phyloP scores from a whole-genome alignment of 768 basidiomycete genomes.

The Boletus subcaerulescens region DNA sequence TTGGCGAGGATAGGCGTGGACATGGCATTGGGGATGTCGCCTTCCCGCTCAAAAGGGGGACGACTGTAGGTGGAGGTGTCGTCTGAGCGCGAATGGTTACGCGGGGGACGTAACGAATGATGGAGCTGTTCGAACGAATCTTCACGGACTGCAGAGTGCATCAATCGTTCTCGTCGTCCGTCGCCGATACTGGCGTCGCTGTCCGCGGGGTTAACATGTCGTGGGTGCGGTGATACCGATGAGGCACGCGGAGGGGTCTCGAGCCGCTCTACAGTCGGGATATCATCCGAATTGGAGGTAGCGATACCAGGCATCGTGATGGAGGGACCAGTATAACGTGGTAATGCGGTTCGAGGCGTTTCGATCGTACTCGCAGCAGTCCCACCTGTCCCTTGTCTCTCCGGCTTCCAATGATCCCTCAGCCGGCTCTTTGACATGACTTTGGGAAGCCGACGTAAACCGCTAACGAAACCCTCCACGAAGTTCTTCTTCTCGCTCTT shows the following conservation, averaged over 20 bases:
- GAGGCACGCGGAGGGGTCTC: constrained; percentile 24
- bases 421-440: constrained; percentile 33
- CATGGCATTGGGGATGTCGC: constrained; percentile 27
- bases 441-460: constrained; percentile 31
- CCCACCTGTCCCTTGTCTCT: constrained; percentile 15
- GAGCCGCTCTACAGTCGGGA: constrained; percentile 29
- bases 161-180: constrained; percentile 23
- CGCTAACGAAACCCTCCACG: constrained; percentile 30
- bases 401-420: constrained; percentile 23
- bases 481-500: constrained; percentile 33
- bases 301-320: constrained; percentile 14
- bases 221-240: constrained; percentile 23
- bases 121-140: constrained; percentile 19
- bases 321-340: constrained; percentile 22
- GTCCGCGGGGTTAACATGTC: constrained; percentile 13
- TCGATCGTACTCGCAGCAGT: constrained; percentile 4
- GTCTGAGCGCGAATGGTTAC: constrained; percentile 19
- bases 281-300: constrained; percentile 26
- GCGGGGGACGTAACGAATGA: constrained; percentile 13
- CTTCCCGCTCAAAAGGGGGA: constrained; percentile 19
- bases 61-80: constrained; percentile 25
- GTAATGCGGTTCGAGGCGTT: constrained; percentile 8
- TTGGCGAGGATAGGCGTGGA: constrained; percentile 29
- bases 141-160: constrained; percentile 25
- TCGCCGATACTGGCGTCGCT: constrained; percentile 22